Base-by-base conservation (phyloP, 352 stramenopile genomes). In the Pythium vanterpoolii region DNA sequence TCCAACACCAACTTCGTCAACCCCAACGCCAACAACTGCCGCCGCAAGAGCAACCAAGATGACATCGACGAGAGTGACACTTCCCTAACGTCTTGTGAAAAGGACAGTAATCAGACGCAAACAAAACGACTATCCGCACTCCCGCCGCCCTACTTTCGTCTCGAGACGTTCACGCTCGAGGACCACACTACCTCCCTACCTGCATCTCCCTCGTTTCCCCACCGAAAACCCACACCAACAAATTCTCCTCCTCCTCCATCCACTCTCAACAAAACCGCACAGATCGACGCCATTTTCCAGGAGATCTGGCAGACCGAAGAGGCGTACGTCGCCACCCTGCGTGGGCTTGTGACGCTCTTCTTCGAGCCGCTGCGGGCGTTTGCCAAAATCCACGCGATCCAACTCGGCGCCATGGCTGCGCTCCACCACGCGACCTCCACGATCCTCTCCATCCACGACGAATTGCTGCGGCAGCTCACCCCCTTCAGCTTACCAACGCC, bases 401-500 rank as follows among this genome's bases (percentile, higher is more conserved):
- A 56, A 16, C 42, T 75, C 9, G 63, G 70, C 16, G 63, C 70
- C 18, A 67, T 77, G 63, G 53, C 28, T 13, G 60, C 59, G 18
- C 61, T 77, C 21, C 60, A 69, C 60, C 39, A 68, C 38, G 72
- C 70, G 11, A 68, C 68, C 2, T 43, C 52, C 16, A 73, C 61
- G n/a, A 77, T 77, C 46, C 43, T 75, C 21, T 51, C 42, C 27
- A 77, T 77, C 50, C 70, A 77, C 46, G 43, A 65, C 24, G 70
- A 74, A 47, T 67, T 77, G 4, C 43, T 77, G 23, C 60, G 64
- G 8, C 58, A 64, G 13, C 62, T 73, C 31, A 36, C 34, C 34
- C 11, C 31, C 31, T 36, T 36, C 31, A 13, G 6, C 31, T 36
- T 11, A 6, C 11, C 31, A 13, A 36, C 11, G 6, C 1, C 27